These are phyloP conservation scores for Penicillium sp. DNA, from an alignment of 2,329 filamentous ascomycete genomes.

Conservation along the genomic window DNA sequence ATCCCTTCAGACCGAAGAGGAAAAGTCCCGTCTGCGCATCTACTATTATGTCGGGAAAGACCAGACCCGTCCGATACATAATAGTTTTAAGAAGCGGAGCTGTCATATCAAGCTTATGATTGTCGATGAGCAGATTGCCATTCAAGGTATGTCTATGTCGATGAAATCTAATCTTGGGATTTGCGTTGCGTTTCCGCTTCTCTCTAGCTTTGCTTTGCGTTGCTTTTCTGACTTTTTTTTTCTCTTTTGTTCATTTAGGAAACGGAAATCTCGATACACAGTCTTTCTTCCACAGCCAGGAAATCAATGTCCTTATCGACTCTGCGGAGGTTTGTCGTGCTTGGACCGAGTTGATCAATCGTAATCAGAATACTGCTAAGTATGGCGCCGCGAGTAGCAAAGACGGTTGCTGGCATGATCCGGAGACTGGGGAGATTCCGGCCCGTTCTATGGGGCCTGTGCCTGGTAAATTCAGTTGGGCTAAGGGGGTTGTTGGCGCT, in stretches of 20 bases:
- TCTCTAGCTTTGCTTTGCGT: too few relatives aligned
- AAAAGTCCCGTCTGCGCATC: constrained; percentile 54
- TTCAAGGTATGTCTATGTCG: constrained; percentile 52
- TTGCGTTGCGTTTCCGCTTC: not conserved
- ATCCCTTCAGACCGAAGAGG: constrained; percentile 51
- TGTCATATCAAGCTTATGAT: constrained; percentile 79
- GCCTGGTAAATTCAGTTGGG: constrained; percentile 56
- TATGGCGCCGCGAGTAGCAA: constrained; percentile 54
- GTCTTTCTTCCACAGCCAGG: constrained; percentile 72
- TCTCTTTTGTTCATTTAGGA: constrained; percentile 35
- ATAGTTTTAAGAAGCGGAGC: constrained; percentile 60
- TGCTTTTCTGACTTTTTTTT: not conserved
- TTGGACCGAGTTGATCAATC: constrained; percentile 60
- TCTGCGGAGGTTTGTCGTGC: constrained; percentile 56
- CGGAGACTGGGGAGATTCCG: constrained; percentile 44
- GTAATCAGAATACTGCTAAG: constrained; percentile 63
- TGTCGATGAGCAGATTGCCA: constrained; percentile 63
- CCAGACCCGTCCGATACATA: constrained; percentile 63
- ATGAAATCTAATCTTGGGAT: rapidly evolving
- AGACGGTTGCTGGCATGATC: constrained; percentile 63
- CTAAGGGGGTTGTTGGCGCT: constrained; percentile 56
- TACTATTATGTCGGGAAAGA: constrained; percentile 73
- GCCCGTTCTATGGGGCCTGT: constrained; percentile 52
- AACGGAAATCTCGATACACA: constrained; percentile 80
- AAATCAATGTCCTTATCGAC: constrained; percentile 73